Base-by-base conservation (phyloP, 208 protist genomes). In the Leishmania lainsoni region DNA sequence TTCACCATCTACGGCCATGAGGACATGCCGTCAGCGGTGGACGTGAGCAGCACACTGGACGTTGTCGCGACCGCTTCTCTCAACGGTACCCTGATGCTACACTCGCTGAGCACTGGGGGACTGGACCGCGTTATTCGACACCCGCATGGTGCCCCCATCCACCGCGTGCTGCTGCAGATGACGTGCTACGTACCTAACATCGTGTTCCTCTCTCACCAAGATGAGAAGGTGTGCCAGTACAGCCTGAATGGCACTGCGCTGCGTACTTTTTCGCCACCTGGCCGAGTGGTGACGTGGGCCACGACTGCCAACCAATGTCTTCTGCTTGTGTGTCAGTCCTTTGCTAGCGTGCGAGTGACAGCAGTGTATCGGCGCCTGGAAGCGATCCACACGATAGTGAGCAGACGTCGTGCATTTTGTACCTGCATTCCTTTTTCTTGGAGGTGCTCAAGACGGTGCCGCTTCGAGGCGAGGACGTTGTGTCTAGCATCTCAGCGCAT, bases 1-100 rank as follows among this genome's bases (percentile, higher is more conserved):
- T 97, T 96, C 79, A 92, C 88, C 32, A 91, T 98, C 9, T 91
- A 92, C 80, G 91, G 91, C 58, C 96, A 98, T 85, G 92, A 97
- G 73, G 93, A 94, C 75, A 90, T 92, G 73, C 93, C 95, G 5
- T 92, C 92, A 2, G 91, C 93, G 2, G 92, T 90, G 42, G 92
- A 91, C 63, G 85, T 98, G 61, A 92, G 89, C 87, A 78, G 86
- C 59, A 78, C 72, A 26, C 77, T 96, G 2, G 96, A 98, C 80
- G 22, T 97, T 26, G 92, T 98, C 49, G 94, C 89, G 8, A 98
- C 93, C 17, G 93, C 93, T 42, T 96, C 93, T 45, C 77, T 84
- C 45, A 94, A 97, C 77, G 94, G 94, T 3, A 90, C 93, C 79
- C 76, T 97, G 54, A 92, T 98, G 87, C 74, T 98, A 42, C 93